Base-by-base conservation (phyloP, 1,139 yeast species). In the Saccharomycopsis crataegensis region DNA sequence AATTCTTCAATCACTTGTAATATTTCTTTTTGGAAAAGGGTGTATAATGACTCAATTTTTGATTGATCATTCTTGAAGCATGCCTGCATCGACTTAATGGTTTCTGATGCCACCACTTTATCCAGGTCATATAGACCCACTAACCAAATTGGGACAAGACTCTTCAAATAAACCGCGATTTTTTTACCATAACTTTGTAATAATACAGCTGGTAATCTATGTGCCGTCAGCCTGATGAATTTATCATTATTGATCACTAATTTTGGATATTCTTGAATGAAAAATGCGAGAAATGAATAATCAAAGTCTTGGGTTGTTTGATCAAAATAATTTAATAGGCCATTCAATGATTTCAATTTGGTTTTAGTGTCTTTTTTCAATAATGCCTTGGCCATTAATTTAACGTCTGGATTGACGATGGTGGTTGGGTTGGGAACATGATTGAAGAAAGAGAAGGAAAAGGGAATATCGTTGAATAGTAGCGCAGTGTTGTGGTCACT, bases 171-270 rank as follows among this genome's bases (percentile, higher is more conserved):
- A 6, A 22, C n/a, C 6, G 49, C 43, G 16, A 36, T 41, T 12
- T 48, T 50, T 44, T 53, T 56, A n/a, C 49, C 46, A 43, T 40
- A 48, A 32, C 16, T 28, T 5, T 22, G 17, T 14, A 56, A 40
- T 9, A 56, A 40, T 8, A 17, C n/a, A 11, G 43, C 16, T 4
- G 48, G 17, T 14, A 56, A 38, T 33, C 37, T 45, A 37, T 56
- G 57, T 12, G 57, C 46, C 3, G 43, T 42, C 28, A 43, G 11
- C 16, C 58, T 37, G 11, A 56, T 33, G 11, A 32, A 34, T 37
- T 56, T 56, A 33, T 56, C 58, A 47, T 56, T 56, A 41, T 42
- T 33, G 16, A 56, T 51, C 5, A 53, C 52, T 42, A 56, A 46
- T 43, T 54, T 53, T 1, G 58, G 57, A 33, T 53, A 56, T 33